Evolutionary conservation across 2,329 filamentous ascomycete species (phyloP).

Genomic region (Microascus cirrosus): DNA sequence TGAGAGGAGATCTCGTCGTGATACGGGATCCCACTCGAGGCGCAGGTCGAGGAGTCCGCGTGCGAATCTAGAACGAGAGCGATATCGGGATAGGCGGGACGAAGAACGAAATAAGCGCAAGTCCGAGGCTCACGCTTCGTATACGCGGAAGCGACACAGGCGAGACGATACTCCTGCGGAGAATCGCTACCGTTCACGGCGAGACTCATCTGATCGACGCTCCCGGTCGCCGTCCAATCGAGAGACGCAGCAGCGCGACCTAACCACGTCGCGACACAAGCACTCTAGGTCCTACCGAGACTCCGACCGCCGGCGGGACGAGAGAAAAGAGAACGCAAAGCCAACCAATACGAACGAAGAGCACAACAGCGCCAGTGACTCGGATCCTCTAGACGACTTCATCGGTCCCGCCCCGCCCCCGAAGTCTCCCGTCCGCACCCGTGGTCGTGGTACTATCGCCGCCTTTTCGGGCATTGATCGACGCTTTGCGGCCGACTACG

Average conservation of each 20-base stretch:
- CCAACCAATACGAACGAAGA: conserved; percentile 10
- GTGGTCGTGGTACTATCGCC: conserved; percentile 59
- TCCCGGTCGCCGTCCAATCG: conserved; percentile 20
- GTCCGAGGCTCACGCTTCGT: background rate
- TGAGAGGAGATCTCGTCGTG: background rate
- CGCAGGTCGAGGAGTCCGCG: background rate
- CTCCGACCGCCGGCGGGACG: conserved; percentile 5
- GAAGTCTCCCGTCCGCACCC: conserved; percentile 32
- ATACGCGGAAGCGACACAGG: background rate
- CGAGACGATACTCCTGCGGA: conserved; percentile 6
- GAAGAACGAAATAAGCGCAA: background rate
- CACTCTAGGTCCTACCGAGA: background rate
- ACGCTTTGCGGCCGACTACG: conserved; percentile 61
- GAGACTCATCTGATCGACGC: conserved; percentile 9
- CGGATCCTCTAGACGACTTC: conserved; percentile 64
- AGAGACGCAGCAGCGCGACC: conserved; percentile 19
- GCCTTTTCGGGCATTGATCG: conserved; percentile 61
- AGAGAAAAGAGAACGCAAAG: conserved; percentile 7
- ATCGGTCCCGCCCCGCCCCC: conserved; percentile 61
- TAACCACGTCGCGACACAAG: conserved; percentile 10
- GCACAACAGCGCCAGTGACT: conserved; percentile 27
- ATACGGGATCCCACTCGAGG: background rate
- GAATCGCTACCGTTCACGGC: conserved; percentile 5
- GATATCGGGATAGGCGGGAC: background rate
- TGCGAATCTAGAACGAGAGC: background rate